phyloP scores from a whole-genome alignment of 2,329 filamentous ascomycete genomes.

The Penicillium occitanis region DNA sequence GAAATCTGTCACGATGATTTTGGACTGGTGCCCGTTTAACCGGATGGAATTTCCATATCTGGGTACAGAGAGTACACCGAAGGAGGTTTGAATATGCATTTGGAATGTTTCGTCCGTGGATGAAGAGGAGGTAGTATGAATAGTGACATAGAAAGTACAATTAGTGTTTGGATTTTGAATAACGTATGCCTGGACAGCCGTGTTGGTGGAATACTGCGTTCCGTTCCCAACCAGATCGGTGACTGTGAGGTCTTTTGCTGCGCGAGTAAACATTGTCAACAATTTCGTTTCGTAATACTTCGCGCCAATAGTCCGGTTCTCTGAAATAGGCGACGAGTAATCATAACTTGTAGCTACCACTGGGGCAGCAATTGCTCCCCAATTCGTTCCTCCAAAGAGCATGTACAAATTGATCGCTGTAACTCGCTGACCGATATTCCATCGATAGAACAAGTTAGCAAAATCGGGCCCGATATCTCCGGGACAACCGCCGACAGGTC shows the following conservation, averaged over 20 bases:
- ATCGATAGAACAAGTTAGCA: conserved; percentile 64
- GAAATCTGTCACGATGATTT: conserved; percentile 46
- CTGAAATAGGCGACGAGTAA: conserved; percentile 63
- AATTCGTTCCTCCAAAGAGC: conserved; percentile 63
- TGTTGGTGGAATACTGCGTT: conserved; percentile 19
- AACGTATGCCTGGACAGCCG: not conserved
- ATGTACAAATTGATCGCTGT: conserved; percentile 64
- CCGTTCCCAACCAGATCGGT: conserved; percentile 61
- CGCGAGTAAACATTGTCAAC: conserved; percentile 70
- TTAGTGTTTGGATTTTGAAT: conserved; percentile 35
- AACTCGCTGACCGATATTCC: conserved; percentile 60
- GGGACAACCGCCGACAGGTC: conserved; percentile 59
- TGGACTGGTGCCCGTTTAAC: conserved; percentile 45
- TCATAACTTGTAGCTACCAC: conserved; percentile 64
- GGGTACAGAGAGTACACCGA: conserved; percentile 41
- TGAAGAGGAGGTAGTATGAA: conserved; percentile 65
- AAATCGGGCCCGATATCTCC: conserved; percentile 59
- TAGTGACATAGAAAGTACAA: conserved; percentile 64
- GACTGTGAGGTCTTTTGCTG: conserved; percentile 52
- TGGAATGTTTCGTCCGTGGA: conserved; percentile 60
- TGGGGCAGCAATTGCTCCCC: conserved; percentile 73
- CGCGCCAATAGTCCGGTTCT: conserved; percentile 68
- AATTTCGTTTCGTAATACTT: conserved; percentile 81
- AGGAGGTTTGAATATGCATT: conserved; percentile 54
- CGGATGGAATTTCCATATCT: conserved; percentile 41